Evolutionary conservation across 192 early-diverging fungal species (phyloP), one percentile per base, ranked within the genome.

Genomic region (Umbelopsis isabellina): DNA sequence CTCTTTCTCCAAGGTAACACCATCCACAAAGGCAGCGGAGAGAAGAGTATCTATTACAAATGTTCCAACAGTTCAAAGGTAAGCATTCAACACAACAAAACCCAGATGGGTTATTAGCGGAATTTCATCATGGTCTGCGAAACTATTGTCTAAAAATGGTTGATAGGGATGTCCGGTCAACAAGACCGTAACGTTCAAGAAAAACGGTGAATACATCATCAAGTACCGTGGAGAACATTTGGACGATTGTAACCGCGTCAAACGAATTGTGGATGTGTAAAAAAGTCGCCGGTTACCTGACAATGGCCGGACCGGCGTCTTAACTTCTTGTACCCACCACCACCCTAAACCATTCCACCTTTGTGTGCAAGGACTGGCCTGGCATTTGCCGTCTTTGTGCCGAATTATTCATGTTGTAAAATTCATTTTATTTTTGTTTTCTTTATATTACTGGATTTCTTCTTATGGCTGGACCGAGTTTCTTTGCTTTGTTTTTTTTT

Each of bases 41-140:
- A 84, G 33, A 85, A 85, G 71, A 87, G 86, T 67, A 82, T 87
- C 46, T 87, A 87, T 61, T 87, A 84, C 65, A 87, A 87, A 65
- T 87, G 86, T 33, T 85, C 84, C 11, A 85, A 87, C 58, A 87
- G 86, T 41, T 80, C 76, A n/a, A 79, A 76, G 68, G 86, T 83
- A 72, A 79, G 75, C 46, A 46, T 10, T 12, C 0, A 41, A 35
- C 20, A 49, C 2, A 41, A 25, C 41, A 18, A 35, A 30, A 4
- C 37, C 10, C 10, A n/a, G 41, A 33, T 22, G 22, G 44, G 27
- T 30, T 30, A 30, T 30, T 2, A 30, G 1, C 27, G 27, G 27
- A 30, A 30, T 30, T 30, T 30, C 27, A 30, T 30, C 27, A 30
- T 30, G 27, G 27, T 30, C 27, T 30, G 27, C 27, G n/a, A 45